phyloP scores from a whole-genome alignment of 2,329 filamentous ascomycete species.

The Fusarium bulbicola region DNA sequence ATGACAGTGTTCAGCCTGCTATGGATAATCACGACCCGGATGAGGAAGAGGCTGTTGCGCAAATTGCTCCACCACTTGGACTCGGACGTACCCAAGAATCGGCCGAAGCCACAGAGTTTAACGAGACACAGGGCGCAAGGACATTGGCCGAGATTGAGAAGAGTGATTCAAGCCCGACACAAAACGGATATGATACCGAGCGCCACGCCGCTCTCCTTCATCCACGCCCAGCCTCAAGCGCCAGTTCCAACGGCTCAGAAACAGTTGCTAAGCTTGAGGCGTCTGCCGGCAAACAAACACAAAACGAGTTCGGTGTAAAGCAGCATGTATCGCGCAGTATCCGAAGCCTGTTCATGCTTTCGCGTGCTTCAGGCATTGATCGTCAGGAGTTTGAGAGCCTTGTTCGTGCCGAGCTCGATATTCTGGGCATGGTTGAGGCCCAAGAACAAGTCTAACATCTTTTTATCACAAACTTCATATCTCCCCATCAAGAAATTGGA shows the following conservation, averaged over 20 bases:
- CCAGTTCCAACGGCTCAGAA: constrained; percentile 63
- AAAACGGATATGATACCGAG: constrained; percentile 44
- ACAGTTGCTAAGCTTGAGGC: constrained; percentile 71
- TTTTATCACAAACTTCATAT: not conserved
- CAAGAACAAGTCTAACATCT: constrained; percentile 41
- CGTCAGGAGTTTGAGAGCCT: constrained; percentile 78
- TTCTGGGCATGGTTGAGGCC: constrained; percentile 75
- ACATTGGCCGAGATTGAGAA: constrained; percentile 56
- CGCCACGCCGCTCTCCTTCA: constrained; percentile 57
- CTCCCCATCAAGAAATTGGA: not conserved
- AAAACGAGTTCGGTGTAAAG: constrained; percentile 77
- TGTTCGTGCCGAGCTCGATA: constrained; percentile 75
- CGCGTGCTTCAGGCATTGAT: constrained; percentile 76
- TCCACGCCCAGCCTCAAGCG: constrained; percentile 67
- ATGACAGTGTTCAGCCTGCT: constrained; percentile 80
- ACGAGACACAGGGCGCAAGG: constrained; percentile 51
- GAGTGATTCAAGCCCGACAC: constrained; percentile 46
- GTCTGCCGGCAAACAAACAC: constrained; percentile 64
- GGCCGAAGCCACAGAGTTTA: constrained; percentile 33
- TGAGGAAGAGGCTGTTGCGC: constrained; percentile 60
- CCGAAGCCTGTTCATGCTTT: constrained; percentile 78
- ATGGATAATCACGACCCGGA: constrained; percentile 86
- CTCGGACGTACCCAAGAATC: constrained; percentile 31
- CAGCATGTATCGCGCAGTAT: constrained; percentile 82
- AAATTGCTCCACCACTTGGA: constrained; percentile 48